phyloP scores from a whole-genome alignment of 768 basidiomycete genomes.

The Russula earlei region DNA sequence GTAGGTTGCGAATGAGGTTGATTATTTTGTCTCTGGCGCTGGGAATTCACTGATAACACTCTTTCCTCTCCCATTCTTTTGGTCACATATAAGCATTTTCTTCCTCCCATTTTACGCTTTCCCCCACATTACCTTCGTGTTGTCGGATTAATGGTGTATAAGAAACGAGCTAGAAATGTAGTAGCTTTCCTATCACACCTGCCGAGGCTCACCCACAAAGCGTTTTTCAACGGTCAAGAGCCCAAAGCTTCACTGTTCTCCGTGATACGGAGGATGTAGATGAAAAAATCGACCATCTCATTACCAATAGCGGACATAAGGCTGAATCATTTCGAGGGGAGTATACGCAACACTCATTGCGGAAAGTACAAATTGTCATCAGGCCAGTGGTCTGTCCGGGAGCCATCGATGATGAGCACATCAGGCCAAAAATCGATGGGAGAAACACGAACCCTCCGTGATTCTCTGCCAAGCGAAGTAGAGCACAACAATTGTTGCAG shows the following conservation, averaged over 20 bases:
- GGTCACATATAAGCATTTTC: too few species aligned
- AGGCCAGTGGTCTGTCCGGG: constrained; percentile 33
- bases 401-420: not conserved
- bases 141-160: constrained; percentile 1
- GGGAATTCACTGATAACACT: constrained; percentile 1
- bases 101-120: not conserved
- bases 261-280: not conserved
- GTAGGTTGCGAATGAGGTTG: not conserved
- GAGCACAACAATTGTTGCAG: constrained; percentile 54
- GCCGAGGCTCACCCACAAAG: too few species aligned
- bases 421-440: not conserved
- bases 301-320: not conserved
- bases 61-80: not conserved
- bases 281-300: not conserved
- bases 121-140: not conserved
- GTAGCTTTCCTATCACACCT: not conserved
- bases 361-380: constrained; percentile 39
- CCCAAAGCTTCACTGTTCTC: not conserved
- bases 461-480: constrained; percentile 83
- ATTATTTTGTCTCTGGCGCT: constrained; percentile 1
- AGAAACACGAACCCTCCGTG: constrained; percentile 62
- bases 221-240: too few species aligned
- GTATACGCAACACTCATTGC: not conserved
- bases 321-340: not conserved
- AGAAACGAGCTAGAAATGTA: not conserved